phyloP scores from a whole-genome alignment of 1,139 yeast genomes.

The Eremothecium sinecaudum region DNA sequence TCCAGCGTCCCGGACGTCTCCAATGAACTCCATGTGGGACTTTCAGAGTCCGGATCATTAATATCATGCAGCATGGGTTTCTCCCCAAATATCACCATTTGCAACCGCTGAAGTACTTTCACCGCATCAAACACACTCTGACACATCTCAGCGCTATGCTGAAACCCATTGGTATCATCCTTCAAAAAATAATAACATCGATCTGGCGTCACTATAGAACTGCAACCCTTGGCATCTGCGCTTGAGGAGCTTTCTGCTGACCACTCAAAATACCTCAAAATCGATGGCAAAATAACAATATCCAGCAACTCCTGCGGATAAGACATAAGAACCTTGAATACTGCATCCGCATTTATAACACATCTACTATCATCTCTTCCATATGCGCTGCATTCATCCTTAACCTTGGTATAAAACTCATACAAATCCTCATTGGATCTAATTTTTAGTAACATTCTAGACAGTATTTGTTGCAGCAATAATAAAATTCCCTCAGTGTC shows the following conservation, averaged over 20 bases:
- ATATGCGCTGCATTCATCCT: conserved; percentile 5
- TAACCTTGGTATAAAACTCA: conserved; percentile 7
- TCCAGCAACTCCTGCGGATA: conserved; percentile 8
- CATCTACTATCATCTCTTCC: not conserved
- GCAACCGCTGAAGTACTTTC: conserved; percentile 7
- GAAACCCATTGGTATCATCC: conserved; percentile 7
- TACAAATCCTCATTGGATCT: conserved; percentile 8
- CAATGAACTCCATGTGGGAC: conserved; percentile 8
- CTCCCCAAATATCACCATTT: conserved; percentile 9
- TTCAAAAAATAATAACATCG: conserved; percentile 6
- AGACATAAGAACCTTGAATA: conserved; percentile 8
- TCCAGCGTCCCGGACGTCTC: conserved; percentile 2
- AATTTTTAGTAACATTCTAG: conserved; percentile 7
- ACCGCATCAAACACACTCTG: conserved; percentile 8
- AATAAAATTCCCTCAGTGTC: conserved; percentile 1
- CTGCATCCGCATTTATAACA: conserved; percentile 5
- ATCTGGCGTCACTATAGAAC: conserved; percentile 8
- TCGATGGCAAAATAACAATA: conserved; percentile 9
- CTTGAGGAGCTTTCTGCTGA: not conserved
- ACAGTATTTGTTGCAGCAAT: conserved; percentile 8
- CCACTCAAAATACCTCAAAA: conserved; percentile 10
- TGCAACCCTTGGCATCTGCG: conserved; percentile 1
- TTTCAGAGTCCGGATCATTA: conserved; percentile 8
- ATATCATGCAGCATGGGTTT: conserved; percentile 7
- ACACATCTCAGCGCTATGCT: conserved; percentile 7